A percentile compares a stretch with the other conserved stretches of the same genome.
phyloP scores from a whole-genome alignment of 345 rosid genomes.

The Acer campestre region DNA sequence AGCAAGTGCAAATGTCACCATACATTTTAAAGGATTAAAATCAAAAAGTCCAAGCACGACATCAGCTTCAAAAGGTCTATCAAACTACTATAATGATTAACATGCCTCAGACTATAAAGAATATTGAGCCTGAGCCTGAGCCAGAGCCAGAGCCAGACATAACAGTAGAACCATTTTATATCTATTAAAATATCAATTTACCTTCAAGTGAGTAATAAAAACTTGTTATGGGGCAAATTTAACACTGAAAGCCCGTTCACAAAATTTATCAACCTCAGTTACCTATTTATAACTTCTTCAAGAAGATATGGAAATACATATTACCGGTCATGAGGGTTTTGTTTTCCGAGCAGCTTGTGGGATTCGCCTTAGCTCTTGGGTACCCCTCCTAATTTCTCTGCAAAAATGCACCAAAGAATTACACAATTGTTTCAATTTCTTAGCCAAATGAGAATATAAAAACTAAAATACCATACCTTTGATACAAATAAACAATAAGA shows the following conservation, averaged over 20 bases:
- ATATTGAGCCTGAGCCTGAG: background rate
- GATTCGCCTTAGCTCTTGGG: slow-evolving; percentile 81
- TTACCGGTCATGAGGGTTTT: slow-evolving; percentile 54
- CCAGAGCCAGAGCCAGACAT: background rate
- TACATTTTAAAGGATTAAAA: background rate
- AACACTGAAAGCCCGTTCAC: background rate
- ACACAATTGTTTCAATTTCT: slow-evolving; percentile 20
- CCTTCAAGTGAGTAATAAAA: too few species aligned
- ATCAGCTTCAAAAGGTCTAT: slow-evolving; percentile 3
- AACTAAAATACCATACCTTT: slow-evolving; percentile 48
- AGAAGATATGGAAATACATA: background rate
- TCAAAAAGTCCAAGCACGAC: background rate
- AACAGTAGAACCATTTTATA: background rate
- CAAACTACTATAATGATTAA: background rate
- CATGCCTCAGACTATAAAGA: background rate
- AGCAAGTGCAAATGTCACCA: background rate
- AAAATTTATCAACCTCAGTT: background rate
- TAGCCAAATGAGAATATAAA: background rate
- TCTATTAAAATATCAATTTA: background rate
- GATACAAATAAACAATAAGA: slow-evolving; percentile 69
- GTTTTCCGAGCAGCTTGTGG: slow-evolving; percentile 50
- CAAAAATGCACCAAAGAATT: slow-evolving; percentile 12
- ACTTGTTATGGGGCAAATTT: background rate
- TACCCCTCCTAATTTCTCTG: slow-evolving; percentile 77
- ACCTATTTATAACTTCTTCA: background rate